These are phyloP conservation scores for Mycena crocata DNA, from an alignment of 768 basidiomycete species.

Conservation along the genomic window DNA sequence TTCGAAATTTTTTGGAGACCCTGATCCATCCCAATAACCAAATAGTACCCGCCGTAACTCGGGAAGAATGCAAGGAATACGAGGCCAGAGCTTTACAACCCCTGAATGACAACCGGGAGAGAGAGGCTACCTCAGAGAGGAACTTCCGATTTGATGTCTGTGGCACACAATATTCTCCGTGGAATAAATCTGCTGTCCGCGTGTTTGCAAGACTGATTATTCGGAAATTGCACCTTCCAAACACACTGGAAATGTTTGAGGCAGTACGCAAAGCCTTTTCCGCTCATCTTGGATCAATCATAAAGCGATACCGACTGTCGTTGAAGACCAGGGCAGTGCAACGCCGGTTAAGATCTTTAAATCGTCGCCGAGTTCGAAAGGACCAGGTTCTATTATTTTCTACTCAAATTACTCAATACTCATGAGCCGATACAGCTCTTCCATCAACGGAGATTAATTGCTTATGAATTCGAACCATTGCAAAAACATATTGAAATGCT, in stretches of 20 bases:
- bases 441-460: background rate
- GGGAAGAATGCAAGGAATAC: background rate
- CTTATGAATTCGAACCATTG: constrained; percentile 21
- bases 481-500: constrained; percentile 30
- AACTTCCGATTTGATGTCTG: constrained; percentile 19
- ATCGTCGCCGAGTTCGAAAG: too few relatives aligned
- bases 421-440: background rate
- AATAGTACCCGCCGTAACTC: background rate
- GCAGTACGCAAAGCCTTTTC: constrained; percentile 1
- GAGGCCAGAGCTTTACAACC: background rate
- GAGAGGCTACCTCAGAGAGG: constrained; percentile 3
- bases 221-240: background rate
- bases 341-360: too few relatives aligned
- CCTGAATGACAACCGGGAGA: background rate
- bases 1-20: background rate
- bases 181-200: too few relatives aligned
- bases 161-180: constrained; percentile 1
- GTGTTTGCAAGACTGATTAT: constrained; percentile 13
- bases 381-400: too few relatives aligned
- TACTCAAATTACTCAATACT: too few relatives aligned
- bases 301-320: too few relatives aligned
- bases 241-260: background rate
- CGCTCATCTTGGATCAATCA: too few relatives aligned
- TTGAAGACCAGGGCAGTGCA: too few relatives aligned
- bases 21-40: background rate